Evolutionary conservation across 2,329 filamentous ascomycete species (phyloP), one percentile per base, ranked within the genome.

Genomic region (Diaporthe humulicola): DNA sequence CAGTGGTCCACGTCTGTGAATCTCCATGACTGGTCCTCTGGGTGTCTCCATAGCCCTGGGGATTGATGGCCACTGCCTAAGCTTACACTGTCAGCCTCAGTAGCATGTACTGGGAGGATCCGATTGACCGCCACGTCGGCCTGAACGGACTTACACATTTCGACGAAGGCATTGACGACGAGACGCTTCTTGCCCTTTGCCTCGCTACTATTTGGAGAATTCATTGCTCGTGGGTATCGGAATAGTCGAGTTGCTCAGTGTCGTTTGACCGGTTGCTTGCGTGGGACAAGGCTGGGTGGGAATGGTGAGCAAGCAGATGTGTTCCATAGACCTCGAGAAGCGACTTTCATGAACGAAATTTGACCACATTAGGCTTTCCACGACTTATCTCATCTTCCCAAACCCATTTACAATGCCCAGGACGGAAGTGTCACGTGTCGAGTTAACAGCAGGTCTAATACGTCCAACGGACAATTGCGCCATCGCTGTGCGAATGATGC

Each of bases 1-100:
- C 91, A 93, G 75, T 92, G 89, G 8, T 89, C 83, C 45, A 92
- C 83, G 36, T 88, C 85, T 76, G 90, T 90, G 81, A 93, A 94
- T 25, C 88, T 83, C 77, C 87, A 87, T 1, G 91, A 93, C 77
- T 89, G 84, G 77, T 94, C 92, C 22, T 90, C 85, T 1, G 92
- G 92, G 78, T 94, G 92, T 48, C 88, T 86, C 92, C 91, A 87
- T 28, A 87, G 78, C 1, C 85, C 84, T 7, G 86, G 86, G 1
- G 86, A 87, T 76, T 88, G 86, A 73, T 88, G 87, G 4, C 86
- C 86, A 69, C 82, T 83, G 78, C 82, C 82, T 82, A 70, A 58
- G 38, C 45, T 61, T 22, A 28, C 25, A 69, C 17, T 50, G 33
- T 64, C 57, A 72, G 57, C 48, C 48, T 54, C 5, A 10, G 25